Evolutionary conservation across 2,329 filamentous ascomycete species (phyloP).

Genomic region (Alternaria ventricosa): DNA sequence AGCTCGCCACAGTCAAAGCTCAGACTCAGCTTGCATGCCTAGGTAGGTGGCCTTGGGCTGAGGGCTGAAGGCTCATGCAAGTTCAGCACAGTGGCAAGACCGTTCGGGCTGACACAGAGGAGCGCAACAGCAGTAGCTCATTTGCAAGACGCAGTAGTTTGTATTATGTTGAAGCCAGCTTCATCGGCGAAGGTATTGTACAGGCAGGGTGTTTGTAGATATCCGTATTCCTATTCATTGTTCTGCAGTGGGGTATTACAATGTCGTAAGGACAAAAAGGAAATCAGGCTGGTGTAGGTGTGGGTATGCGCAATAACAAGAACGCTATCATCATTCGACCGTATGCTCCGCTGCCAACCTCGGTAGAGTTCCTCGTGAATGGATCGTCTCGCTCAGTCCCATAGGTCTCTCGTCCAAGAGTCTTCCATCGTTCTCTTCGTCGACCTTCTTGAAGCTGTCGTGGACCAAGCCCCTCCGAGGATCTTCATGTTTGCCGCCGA

Average conservation of each 20-base stretch:
- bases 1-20: not conserved
- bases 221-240: not conserved
- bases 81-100: not conserved
- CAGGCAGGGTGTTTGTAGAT: not conserved
- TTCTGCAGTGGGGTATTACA: not conserved
- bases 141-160: not conserved
- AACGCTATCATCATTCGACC: conserved; percentile 5
- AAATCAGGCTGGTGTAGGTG: not conserved
- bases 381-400: conserved; percentile 26
- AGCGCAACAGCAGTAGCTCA: not conserved
- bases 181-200: not conserved
- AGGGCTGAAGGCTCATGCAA: not conserved
- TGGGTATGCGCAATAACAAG: not conserved
- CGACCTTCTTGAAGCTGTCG: conserved; percentile 15
- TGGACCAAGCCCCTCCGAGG: conserved; percentile 17
- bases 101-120: not conserved
- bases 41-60: not conserved
- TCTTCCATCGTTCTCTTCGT: conserved; percentile 24
- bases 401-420: conserved; percentile 23
- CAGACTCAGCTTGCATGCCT: not conserved
- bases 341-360: conserved; percentile 18
- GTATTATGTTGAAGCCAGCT: conserved; percentile 1
- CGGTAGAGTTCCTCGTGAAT: conserved; percentile 18
- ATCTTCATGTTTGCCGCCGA: conserved; percentile 3
- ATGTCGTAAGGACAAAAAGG: not conserved